These are phyloP conservation scores for Aspergillus caelatus DNA, from an alignment of 2,329 filamentous ascomycete genomes.

Conservation along the genomic window DNA sequence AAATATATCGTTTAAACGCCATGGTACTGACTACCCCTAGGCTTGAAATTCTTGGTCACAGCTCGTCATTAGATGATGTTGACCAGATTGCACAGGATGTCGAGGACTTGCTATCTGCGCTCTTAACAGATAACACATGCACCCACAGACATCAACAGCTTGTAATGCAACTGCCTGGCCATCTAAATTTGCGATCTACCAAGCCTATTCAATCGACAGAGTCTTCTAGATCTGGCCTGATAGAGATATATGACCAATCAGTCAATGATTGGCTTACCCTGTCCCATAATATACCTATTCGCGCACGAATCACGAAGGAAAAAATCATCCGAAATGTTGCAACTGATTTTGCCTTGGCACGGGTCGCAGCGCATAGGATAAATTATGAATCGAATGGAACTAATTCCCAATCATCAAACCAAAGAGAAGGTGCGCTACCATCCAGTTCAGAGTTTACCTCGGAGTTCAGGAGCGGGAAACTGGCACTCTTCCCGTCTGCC, in stretches of 20 bases:
- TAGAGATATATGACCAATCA: conserved; percentile 38
- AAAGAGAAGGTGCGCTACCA: neutral
- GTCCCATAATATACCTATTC: conserved; percentile 36
- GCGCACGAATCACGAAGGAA: conserved; percentile 43
- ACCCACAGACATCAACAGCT: conserved; percentile 16
- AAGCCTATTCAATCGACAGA: conserved; percentile 10
- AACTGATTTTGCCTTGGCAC: conserved; percentile 40
- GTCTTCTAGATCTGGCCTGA: conserved; percentile 22
- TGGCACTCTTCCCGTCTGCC: neutral
- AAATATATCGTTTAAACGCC: neutral
- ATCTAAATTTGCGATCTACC: conserved; percentile 17
- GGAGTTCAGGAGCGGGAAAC: neutral
- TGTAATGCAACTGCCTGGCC: conserved; percentile 24
- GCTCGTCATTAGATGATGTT: conserved; percentile 37
- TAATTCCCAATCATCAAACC: neutral
- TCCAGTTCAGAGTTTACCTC: neutral
- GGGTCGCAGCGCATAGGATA: conserved; percentile 27
- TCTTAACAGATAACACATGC: neutral
- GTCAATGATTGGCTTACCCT: conserved; percentile 41
- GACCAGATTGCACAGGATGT: conserved; percentile 38
- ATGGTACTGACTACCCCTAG: conserved; percentile 24
- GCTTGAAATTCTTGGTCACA: conserved; percentile 33
- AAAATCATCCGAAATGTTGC: conserved; percentile 39
- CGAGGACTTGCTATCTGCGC: conserved; percentile 26
- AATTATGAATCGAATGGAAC: neutral